Conservation (phyloP, 306 rosid genomes). For the Fragaria nilgerrensis region DNA sequence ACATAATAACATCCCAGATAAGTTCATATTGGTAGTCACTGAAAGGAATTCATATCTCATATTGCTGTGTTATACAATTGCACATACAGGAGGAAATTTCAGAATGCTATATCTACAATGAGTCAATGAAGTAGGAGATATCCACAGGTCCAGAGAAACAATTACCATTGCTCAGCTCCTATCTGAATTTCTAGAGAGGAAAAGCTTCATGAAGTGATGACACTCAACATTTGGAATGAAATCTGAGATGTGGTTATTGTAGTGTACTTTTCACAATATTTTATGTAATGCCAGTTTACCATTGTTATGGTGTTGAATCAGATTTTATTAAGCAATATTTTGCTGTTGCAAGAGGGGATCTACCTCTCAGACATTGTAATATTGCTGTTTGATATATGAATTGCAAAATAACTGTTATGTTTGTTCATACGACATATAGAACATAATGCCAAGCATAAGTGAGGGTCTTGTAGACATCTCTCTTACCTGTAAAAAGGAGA, state of each 20-base stretch:
- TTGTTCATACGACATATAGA: no score
- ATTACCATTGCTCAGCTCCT: background rate
- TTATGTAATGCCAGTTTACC: background rate
- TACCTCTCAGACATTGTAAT: background rate
- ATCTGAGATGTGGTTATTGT: slow-evolving; percentile 1
- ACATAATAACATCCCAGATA: background rate
- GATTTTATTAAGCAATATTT: background rate
- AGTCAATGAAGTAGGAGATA: slow-evolving; percentile 1
- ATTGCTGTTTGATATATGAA: background rate
- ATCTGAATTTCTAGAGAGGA: background rate
- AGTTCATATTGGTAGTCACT: background rate
- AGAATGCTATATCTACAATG: background rate
- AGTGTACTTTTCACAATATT: background rate
- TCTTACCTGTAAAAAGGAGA: no score
- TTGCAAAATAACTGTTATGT: no score
- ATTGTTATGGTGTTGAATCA: background rate
- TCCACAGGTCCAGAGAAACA: background rate
- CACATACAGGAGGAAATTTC: background rate
- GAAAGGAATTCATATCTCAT: background rate
- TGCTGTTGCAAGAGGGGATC: background rate
- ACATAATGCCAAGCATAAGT: no score
- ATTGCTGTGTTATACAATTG: background rate
- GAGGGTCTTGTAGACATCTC: no score
- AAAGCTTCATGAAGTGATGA: slow-evolving; percentile 3
- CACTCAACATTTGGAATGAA: background rate